These are phyloP conservation scores for Fraxinus sp. DNA, from an alignment of 305 asterid species.

Conservation along the genomic window DNA sequence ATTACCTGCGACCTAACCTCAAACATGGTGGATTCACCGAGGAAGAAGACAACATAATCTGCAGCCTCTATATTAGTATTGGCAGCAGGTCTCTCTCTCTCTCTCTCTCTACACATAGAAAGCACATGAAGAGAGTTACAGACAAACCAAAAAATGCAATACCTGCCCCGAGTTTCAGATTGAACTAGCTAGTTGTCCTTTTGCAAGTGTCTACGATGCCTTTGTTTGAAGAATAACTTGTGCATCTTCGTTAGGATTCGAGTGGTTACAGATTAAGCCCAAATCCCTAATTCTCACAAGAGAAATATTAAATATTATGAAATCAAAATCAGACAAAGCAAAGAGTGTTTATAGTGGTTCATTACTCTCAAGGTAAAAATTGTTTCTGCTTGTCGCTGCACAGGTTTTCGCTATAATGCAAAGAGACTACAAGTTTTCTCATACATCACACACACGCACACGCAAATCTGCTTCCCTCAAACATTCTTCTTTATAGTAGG, in stretches of 20 bases:
- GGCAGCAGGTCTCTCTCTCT: conserved; percentile 53
- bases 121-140: not conserved
- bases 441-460: not conserved
- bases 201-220: conserved; percentile 35
- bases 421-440: not conserved
- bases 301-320: no score
- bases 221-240: conserved; percentile 10
- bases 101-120: conserved; percentile 18
- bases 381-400: no score
- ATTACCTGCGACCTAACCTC: conserved; percentile 58
- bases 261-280: not conserved
- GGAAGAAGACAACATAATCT: conserved; percentile 59
- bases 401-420: no score
- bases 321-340: no score
- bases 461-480: not conserved
- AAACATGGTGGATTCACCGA: conserved; percentile 65
- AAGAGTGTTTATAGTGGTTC: no score
- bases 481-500: not conserved
- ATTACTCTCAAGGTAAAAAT: no score
- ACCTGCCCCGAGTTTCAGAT: conserved; percentile 11
- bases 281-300: not conserved
- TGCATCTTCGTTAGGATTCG: not conserved
- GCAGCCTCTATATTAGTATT: conserved; percentile 65
- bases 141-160: conserved; percentile 9
- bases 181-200: conserved; percentile 38